These are phyloP conservation scores for Astragalus glycyphyllos DNA, from an alignment of 306 rosid species.

Conservation along the genomic window DNA sequence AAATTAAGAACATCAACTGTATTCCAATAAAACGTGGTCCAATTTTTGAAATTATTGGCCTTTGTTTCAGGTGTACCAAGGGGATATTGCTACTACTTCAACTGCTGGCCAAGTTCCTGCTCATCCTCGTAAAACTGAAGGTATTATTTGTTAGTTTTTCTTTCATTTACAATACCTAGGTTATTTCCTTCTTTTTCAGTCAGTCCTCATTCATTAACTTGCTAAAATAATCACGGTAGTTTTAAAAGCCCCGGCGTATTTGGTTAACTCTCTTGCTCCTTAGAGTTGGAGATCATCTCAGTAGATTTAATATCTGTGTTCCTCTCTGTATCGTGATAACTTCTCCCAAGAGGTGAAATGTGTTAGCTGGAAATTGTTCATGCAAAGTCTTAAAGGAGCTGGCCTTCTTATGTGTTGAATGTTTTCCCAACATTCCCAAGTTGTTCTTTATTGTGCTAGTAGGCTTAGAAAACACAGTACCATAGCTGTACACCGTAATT, in stretches of 20 bases:
- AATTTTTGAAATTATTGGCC: slow-evolving; percentile 30
- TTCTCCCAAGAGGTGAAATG: slow-evolving; percentile 2
- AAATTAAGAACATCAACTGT: too few relatives aligned
- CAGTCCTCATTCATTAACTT: slow-evolving; percentile 27
- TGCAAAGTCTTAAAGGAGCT: slow-evolving; percentile 10
- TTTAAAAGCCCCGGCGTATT: slow-evolving; percentile 20
- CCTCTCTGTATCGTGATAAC: slow-evolving; percentile 12
- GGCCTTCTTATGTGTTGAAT: slow-evolving; percentile 5
- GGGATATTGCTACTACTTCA: slow-evolving; percentile 55
- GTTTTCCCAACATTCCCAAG: slow-evolving; percentile 30
- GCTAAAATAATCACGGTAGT: neutral
- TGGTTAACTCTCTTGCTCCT: neutral
- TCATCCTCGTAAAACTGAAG: slow-evolving; percentile 43
- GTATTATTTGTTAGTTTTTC: slow-evolving; percentile 40
- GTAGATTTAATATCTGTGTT: neutral
- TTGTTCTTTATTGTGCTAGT: slow-evolving; percentile 26
- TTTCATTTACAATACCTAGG: neutral
- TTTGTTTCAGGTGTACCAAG: slow-evolving; percentile 66
- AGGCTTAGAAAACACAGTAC: neutral
- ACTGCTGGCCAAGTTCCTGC: slow-evolving; percentile 47
- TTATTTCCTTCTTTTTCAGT: slow-evolving; percentile 24
- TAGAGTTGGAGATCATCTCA: slow-evolving; percentile 20
- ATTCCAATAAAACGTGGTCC: slow-evolving; percentile 5
- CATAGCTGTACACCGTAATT: slow-evolving; percentile 6
- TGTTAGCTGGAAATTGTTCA: slow-evolving; percentile 10